These are phyloP conservation scores for Ministeria vibrans DNA, from an alignment of 78 protist species.

Conservation along the genomic window DNA sequence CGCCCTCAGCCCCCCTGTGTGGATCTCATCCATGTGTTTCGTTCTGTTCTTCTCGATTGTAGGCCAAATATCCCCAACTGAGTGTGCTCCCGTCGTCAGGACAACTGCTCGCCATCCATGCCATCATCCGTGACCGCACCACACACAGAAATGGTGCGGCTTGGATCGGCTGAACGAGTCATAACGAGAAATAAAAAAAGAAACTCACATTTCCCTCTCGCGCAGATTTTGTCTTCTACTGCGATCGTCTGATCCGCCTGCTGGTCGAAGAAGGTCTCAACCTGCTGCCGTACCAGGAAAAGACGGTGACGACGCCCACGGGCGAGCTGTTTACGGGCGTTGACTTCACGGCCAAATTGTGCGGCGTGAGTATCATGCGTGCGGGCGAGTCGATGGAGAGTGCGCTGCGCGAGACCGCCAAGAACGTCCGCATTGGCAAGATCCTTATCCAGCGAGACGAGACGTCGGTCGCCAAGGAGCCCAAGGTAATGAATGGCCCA, in stretches of 20 bases:
- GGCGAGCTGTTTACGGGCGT: neutral
- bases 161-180: too few species aligned
- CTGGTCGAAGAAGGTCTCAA: conserved; percentile 41
- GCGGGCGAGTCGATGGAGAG: conserved; percentile 55
- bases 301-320: conserved; percentile 33
- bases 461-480: conserved; percentile 10
- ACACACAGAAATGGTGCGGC: too few species aligned
- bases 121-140: neutral
- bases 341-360: neutral
- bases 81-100: neutral
- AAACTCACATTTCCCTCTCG: too few species aligned
- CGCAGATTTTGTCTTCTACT: neutral
- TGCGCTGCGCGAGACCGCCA: conserved; percentile 25
- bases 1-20: too few species aligned
- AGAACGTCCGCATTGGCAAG: conserved; percentile 39
- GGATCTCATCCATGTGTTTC: too few species aligned
- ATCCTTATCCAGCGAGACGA: conserved; percentile 61
- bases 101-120: neutral
- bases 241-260: conserved; percentile 43
- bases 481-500: neutral
- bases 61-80: neutral
- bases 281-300: neutral
- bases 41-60: too few species aligned
- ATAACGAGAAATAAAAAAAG: too few species aligned
- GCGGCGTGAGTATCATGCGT: conserved; percentile 12